These are phyloP conservation scores for Chlorella vulgaris DNA, from an alignment of 139 green algal species.

Conservation along the genomic window DNA sequence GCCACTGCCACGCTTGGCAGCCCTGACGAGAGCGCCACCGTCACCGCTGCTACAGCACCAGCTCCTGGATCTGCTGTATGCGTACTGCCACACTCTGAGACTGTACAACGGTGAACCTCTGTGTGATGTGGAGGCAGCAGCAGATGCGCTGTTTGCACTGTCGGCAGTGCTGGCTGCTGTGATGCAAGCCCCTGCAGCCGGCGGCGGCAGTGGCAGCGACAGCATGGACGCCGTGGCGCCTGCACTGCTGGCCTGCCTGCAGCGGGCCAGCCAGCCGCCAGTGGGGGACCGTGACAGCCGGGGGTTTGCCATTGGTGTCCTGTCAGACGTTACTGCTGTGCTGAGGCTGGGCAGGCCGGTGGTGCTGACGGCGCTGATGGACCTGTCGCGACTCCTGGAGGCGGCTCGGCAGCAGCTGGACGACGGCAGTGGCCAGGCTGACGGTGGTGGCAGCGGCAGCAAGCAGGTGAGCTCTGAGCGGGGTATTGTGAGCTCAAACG, in stretches of 20 bases:
- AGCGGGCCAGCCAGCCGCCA: constrained; percentile 18
- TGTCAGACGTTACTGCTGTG: constrained; percentile 53
- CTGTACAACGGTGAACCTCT: constrained; percentile 59
- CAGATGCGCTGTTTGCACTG: constrained; percentile 28
- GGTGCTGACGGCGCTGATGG: constrained; percentile 55
- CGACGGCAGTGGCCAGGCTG: neutral
- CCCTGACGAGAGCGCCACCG: constrained; percentile 44
- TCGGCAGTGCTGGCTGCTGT: neutral
- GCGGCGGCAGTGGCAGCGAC: neutral
- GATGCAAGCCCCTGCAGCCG: too few relatives aligned
- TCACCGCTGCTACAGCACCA: constrained; percentile 64
- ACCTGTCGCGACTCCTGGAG: constrained; percentile 48
- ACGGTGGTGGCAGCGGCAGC: neutral
- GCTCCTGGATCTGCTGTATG: constrained; percentile 64
- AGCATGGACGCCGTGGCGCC: neutral
- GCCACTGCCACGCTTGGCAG: constrained; percentile 44
- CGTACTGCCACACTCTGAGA: constrained; percentile 62
- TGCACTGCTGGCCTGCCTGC: constrained; percentile 34
- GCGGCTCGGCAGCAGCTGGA: constrained; percentile 1
- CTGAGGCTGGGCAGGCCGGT: constrained; percentile 43
- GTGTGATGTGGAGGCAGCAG: constrained; percentile 25
- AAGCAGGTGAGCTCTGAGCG: neutral
- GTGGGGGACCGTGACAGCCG: constrained; percentile 4
- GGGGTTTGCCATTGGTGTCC: constrained; percentile 36
- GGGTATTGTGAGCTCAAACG: neutral